Conservation (phyloP, 495 filamentous ascomycete genomes). For the Cudoniella acicularis region DNA sequence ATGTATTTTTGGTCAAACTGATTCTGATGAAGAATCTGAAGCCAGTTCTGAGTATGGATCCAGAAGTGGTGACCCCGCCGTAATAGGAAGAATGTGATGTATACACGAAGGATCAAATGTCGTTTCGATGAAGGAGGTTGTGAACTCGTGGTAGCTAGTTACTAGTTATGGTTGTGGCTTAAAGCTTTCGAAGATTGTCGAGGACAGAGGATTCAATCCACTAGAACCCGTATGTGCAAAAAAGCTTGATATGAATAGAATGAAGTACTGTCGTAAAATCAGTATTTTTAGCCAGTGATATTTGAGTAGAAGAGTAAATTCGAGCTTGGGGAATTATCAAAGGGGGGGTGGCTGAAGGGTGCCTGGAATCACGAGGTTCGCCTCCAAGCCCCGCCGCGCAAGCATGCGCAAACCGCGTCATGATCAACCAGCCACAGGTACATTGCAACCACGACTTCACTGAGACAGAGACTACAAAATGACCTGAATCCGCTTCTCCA, state of each 20-base stretch:
- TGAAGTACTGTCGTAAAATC: too few relatives aligned
- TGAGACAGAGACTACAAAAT: constrained; percentile 10
- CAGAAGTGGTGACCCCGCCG: not conserved
- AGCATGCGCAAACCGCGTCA: constrained; percentile 18
- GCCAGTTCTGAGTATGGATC: constrained; percentile 15
- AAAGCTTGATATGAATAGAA: too few relatives aligned
- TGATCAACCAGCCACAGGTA: not conserved
- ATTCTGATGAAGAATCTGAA: constrained; percentile 36
- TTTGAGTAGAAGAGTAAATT: not conserved
- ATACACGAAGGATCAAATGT: too few relatives aligned
- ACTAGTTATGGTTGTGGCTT: too few relatives aligned
- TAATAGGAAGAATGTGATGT: too few relatives aligned
- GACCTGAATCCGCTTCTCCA: constrained; percentile 3
- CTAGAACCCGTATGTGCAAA: too few relatives aligned
- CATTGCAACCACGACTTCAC: not conserved
- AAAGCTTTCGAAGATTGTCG: too few relatives aligned
- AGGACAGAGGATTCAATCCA: too few relatives aligned
- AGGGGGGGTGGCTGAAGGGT: not conserved
- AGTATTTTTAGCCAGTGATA: too few relatives aligned
- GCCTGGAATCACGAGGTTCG: constrained; percentile 19
- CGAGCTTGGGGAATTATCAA: not conserved
- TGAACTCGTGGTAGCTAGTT: too few relatives aligned
- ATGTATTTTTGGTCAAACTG: constrained; percentile 67
- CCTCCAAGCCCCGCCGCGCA: constrained; percentile 12
- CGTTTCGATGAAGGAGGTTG: not conserved